These are phyloP conservation scores for Nothomitra cinnamomea DNA, from an alignment of 2,329 filamentous ascomycete genomes.

Conservation along the genomic window DNA sequence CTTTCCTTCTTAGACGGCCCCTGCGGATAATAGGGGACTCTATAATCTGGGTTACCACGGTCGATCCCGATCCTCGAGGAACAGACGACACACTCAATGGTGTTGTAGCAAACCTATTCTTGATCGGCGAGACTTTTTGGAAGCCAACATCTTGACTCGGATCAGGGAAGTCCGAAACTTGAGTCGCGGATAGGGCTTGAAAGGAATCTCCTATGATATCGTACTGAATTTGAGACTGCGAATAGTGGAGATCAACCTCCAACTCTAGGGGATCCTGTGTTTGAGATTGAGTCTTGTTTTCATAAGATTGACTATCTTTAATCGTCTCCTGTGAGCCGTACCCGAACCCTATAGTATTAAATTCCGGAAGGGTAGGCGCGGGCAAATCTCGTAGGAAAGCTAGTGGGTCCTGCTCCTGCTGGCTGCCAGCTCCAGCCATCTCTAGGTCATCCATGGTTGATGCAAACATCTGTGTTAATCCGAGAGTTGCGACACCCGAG, in stretches of 20 bases:
- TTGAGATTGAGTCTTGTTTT: neutral
- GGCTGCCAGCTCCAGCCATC: slow-evolving; percentile 14
- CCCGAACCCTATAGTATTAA: slow-evolving; percentile 29
- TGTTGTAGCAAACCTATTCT: neutral
- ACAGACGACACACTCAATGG: neutral
- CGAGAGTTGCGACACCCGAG: slow-evolving; percentile 30
- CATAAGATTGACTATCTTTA: slow-evolving; percentile 28
- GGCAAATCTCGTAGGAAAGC: slow-evolving; percentile 33
- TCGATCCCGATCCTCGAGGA: neutral
- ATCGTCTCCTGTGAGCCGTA: slow-evolving; percentile 46
- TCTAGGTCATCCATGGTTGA: slow-evolving; percentile 59
- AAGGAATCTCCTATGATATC: slow-evolving; percentile 17
- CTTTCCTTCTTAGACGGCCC: slow-evolving; percentile 6
- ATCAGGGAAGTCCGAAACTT: slow-evolving; percentile 53
- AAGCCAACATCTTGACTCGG: slow-evolving; percentile 72
- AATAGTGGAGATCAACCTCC: slow-evolving; percentile 37
- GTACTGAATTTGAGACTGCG: slow-evolving; percentile 37
- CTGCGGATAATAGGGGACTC: neutral
- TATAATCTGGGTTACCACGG: neutral
- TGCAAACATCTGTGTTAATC: slow-evolving; percentile 78
- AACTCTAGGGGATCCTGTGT: slow-evolving; percentile 6
- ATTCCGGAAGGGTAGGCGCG: slow-evolving; percentile 40
- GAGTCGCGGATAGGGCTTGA: slow-evolving; percentile 28
- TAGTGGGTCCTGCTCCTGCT: slow-evolving; percentile 30
- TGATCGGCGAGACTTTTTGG: slow-evolving; percentile 15